Evolutionary conservation across 148 eudicot genomes (phyloP), one percentile per base, ranked within the genome.

Genomic region (Spergularia marina): DNA sequence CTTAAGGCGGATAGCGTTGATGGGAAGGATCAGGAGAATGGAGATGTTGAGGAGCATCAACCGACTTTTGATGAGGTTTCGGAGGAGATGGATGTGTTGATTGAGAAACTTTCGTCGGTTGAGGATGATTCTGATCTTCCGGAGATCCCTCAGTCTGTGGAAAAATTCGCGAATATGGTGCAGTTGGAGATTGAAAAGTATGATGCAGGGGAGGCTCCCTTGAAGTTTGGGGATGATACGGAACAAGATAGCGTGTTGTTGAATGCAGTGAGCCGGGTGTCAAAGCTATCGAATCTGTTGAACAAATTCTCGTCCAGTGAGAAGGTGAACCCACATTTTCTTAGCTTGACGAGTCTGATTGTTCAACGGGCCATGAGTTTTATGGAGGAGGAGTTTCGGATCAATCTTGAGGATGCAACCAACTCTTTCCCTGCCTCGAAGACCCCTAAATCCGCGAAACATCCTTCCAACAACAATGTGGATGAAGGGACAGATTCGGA

Each of bases 331-430:
- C 21, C 44, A 23, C 25, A 23, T 2, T 36, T 53, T 39, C 66
- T 53, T 30, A 60, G 59, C 60, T 58, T 62, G 54, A 67, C 75
- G 0, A 73, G 68, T 30, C 47, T 72, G 8, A 71, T 81, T 58
- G 72, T 84, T 12, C 86, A 84, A n/a, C 77, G 65, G 39, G 80
- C 82, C 12, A 81, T 84, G 86, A 51, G 51, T 8, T 55, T 76
- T 62, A 81, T 84, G 82, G 87, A 84, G 78, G 87, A 84, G 55
- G 85, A 84, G 76, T 67, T 84, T 5, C 85, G 85, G 30, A 36
- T 65, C 15, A 69, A 83, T 58, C 74, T 85, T 20, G 84, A 83
- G 39, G 84, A 80, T 23, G 58, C 80, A 20, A 57, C 36, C 16
- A 59, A 25, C 44, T 52, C 64, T 36, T 25, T 68, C 51, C 10